phyloP scores from a whole-genome alignment of 2,329 filamentous ascomycete genomes.

The Didymella pomorum region DNA sequence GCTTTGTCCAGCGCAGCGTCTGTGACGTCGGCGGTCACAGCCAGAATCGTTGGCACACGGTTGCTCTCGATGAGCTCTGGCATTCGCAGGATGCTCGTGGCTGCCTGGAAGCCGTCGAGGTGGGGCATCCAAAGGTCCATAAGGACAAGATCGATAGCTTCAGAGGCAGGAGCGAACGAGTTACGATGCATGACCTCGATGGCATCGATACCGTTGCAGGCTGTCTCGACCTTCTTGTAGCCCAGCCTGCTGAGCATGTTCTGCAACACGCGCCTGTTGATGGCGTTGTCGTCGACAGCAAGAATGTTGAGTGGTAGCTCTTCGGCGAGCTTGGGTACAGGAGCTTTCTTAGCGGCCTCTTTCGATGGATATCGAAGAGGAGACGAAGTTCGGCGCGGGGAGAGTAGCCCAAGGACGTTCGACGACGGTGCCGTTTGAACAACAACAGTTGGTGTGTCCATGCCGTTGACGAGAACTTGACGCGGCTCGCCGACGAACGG shows the following conservation, averaged over 20 bases:
- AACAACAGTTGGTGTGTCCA: conserved; percentile 23
- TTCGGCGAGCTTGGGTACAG: conserved; percentile 58
- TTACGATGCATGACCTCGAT: conserved; percentile 66
- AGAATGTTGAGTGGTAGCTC: conserved; percentile 72
- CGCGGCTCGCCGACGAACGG: conserved; percentile 27
- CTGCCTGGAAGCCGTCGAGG: conserved; percentile 76
- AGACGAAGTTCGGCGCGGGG: conserved; percentile 41
- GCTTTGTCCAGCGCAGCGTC: conserved; percentile 68
- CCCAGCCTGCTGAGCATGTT: conserved; percentile 73
- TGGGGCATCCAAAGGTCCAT: conserved; percentile 83
- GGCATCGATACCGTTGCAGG: conserved; percentile 73
- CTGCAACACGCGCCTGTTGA: conserved; percentile 72
- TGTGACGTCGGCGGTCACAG: conserved; percentile 73
- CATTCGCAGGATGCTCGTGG: conserved; percentile 67
- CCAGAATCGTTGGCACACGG: conserved; percentile 60
- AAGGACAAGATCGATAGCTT: conserved; percentile 67
- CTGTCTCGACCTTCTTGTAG: conserved; percentile 69
- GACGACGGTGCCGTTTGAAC: conserved; percentile 22
- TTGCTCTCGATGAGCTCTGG: conserved; percentile 42
- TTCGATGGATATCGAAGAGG: conserved; percentile 39
- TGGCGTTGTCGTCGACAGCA: conserved; percentile 76
- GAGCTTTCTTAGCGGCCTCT: conserved; percentile 33
- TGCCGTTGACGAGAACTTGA: conserved; percentile 11
- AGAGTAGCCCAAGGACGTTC: conserved; percentile 32
- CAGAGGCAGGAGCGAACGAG: conserved; percentile 28